phyloP scores from a whole-genome alignment of 371 early-diverging fungal genomes.

The Apophysomyces sp. region DNA sequence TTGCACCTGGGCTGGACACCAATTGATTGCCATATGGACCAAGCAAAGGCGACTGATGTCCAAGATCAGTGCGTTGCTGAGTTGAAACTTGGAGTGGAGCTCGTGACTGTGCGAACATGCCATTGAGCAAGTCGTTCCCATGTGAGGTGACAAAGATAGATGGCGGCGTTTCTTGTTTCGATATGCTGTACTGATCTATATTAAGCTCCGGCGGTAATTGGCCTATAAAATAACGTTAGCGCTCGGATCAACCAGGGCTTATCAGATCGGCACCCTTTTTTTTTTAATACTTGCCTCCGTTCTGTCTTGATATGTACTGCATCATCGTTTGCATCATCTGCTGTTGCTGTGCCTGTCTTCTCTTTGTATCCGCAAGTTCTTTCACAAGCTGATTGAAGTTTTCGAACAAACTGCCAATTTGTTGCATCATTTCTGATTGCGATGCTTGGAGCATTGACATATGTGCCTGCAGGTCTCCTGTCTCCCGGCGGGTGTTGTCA shows the following conservation, averaged over 20 bases:
- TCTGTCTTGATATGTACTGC: slow-evolving; percentile 52
- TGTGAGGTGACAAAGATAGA: slow-evolving; percentile 64
- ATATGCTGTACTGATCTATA: slow-evolving; percentile 32
- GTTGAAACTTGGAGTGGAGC: slow-evolving; percentile 18
- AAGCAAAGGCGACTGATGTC: slow-evolving; percentile 1
- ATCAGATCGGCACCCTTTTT: too few relatives aligned
- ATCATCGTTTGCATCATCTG: slow-evolving; percentile 60
- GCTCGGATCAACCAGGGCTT: slow-evolving; percentile 3
- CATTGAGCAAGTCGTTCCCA: slow-evolving; percentile 21
- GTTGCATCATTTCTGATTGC: slow-evolving; percentile 75
- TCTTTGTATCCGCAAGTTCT: slow-evolving; percentile 71
- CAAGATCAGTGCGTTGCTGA: not conserved
- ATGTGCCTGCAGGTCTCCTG: slow-evolving; percentile 71
- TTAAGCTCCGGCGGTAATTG: slow-evolving; percentile 40
- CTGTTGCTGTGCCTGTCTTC: slow-evolving; percentile 62
- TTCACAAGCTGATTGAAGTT: slow-evolving; percentile 67
- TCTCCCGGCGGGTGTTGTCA: slow-evolving; percentile 70
- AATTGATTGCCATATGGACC: slow-evolving; percentile 9
- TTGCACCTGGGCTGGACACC: slow-evolving; percentile 18
- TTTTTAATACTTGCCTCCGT: slow-evolving; percentile 38
- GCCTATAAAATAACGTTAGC: slow-evolving; percentile 8
- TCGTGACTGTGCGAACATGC: slow-evolving; percentile 1
- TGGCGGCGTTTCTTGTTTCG: slow-evolving; percentile 41
- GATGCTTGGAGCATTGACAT: slow-evolving; percentile 74
- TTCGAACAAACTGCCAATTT: slow-evolving; percentile 69